phyloP scores from a whole-genome alignment of 257 asterid genomes.

The Hygrophila difformis region DNA sequence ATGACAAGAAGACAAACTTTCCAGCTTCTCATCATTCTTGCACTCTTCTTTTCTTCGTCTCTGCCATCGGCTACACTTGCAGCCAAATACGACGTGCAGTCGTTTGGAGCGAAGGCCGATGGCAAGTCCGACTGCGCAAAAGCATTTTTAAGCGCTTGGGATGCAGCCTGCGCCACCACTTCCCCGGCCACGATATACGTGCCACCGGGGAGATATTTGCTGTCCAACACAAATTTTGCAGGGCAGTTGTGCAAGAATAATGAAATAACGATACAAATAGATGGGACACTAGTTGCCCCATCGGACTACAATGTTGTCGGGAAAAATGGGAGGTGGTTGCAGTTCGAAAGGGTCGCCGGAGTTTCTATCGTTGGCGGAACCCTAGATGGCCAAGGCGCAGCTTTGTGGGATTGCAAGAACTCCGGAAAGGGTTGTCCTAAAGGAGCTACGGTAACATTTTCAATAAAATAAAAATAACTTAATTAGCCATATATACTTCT shows the following conservation, averaged over 20 bases:
- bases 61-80: conserved; percentile 11
- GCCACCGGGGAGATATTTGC: conserved; percentile 35
- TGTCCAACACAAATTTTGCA: conserved; percentile 15
- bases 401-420: conserved; percentile 40
- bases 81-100: conserved; percentile 24
- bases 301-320: conserved; percentile 36
- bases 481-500: no score
- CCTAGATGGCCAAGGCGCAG: conserved; percentile 31
- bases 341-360: conserved; percentile 37
- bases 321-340: conserved; percentile 30
- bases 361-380: conserved; percentile 50
- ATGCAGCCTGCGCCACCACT: conserved; percentile 31
- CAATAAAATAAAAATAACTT: not conserved
- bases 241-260: conserved; percentile 32
- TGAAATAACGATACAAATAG: conserved; percentile 31
- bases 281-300: conserved; percentile 52
- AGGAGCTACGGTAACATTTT: conserved; percentile 9
- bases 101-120: conserved; percentile 34
- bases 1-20: conserved; percentile 13
- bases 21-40: conserved; percentile 10
- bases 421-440: conserved; percentile 26
- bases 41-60: conserved; percentile 10
- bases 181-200: conserved; percentile 33
- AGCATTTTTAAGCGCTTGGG: conserved; percentile 39
- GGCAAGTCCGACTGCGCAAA: conserved; percentile 33